Percentiles rank a stretch among this genome's conserved stretches.
Conservation (phyloP, 179 eudicot species). For the Corrigiola litoralis region DNA sequence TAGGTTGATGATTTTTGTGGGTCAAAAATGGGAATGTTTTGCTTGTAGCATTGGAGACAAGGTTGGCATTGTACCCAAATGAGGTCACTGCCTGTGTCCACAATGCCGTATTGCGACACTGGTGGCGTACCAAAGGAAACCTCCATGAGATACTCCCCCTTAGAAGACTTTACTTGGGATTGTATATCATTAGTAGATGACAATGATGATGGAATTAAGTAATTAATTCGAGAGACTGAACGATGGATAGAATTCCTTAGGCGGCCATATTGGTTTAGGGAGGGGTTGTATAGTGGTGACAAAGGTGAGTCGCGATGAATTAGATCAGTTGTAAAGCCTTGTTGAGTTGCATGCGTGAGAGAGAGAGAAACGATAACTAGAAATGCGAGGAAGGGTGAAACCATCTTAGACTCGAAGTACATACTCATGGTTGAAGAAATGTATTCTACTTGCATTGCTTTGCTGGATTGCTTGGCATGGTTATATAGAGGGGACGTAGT, state of each 20-base stretch:
- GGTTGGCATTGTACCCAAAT: constrained; percentile 58
- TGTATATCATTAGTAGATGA: neutral
- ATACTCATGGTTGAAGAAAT: constrained; percentile 14
- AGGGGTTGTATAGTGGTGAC: constrained; percentile 39
- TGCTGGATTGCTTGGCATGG: neutral
- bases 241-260: constrained; percentile 29
- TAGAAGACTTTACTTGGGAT: constrained; percentile 11
- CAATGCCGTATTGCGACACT: constrained; percentile 24
- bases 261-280: constrained; percentile 25
- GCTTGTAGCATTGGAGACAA: constrained; percentile 34
- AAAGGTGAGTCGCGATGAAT: constrained; percentile 54
- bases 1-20: constrained; percentile 37
- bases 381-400: neutral
- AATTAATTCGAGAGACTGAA: constrained; percentile 23
- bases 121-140: constrained; percentile 56
- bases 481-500: neutral
- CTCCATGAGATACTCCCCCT: constrained; percentile 52
- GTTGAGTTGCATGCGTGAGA: neutral
- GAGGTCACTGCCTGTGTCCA: constrained; percentile 57
- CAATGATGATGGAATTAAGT: neutral
- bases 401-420: neutral
- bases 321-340: constrained; percentile 41
- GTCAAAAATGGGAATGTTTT: constrained; percentile 32
- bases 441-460: neutral
- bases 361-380: neutral